Conservation (phyloP, 495 filamentous ascomycete species). For the Delitschia confertaspora region DNA sequence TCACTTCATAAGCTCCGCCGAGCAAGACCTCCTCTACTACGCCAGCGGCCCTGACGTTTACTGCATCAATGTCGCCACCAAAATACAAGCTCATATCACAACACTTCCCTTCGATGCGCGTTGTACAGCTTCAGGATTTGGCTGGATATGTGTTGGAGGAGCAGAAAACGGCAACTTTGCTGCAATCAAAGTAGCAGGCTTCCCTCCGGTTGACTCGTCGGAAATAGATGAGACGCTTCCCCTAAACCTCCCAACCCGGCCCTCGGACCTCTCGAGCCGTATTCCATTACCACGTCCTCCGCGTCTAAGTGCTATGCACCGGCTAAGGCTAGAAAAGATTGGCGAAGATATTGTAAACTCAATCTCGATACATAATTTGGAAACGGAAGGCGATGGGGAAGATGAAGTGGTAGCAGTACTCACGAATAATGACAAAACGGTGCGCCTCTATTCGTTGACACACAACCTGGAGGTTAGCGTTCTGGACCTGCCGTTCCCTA, state of each 20-base stretch:
- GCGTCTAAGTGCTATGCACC: constrained; percentile 25
- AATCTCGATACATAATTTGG: constrained; percentile 52
- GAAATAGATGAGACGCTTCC: constrained; percentile 57
- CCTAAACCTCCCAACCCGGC: too few species aligned
- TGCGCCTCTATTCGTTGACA: constrained; percentile 67
- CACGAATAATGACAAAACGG: constrained; percentile 85
- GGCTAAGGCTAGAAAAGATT: constrained; percentile 34
- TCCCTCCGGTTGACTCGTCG: constrained; percentile 34
- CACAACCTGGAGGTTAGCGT: constrained; percentile 53
- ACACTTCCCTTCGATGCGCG: constrained; percentile 71
- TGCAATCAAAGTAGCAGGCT: constrained; percentile 54
- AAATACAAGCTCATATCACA: constrained; percentile 65
- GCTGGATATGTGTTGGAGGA: constrained; percentile 86
- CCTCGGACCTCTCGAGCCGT: constrained; percentile 36
- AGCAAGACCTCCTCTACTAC: constrained; percentile 71
- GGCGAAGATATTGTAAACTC: constrained; percentile 56
- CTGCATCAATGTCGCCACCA: constrained; percentile 53
- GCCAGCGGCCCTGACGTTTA: constrained; percentile 66
- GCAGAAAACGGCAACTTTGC: constrained; percentile 72
- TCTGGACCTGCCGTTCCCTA: constrained; percentile 63
- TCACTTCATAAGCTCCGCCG: constrained; percentile 75
- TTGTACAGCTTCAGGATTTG: constrained; percentile 74
- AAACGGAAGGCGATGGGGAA: constrained; percentile 33
- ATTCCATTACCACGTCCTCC: constrained; percentile 23
- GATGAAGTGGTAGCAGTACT: constrained; percentile 56